Base-by-base conservation (phyloP, 2,329 filamentous ascomycete genomes). In the Colletotrichum lentis region DNA sequence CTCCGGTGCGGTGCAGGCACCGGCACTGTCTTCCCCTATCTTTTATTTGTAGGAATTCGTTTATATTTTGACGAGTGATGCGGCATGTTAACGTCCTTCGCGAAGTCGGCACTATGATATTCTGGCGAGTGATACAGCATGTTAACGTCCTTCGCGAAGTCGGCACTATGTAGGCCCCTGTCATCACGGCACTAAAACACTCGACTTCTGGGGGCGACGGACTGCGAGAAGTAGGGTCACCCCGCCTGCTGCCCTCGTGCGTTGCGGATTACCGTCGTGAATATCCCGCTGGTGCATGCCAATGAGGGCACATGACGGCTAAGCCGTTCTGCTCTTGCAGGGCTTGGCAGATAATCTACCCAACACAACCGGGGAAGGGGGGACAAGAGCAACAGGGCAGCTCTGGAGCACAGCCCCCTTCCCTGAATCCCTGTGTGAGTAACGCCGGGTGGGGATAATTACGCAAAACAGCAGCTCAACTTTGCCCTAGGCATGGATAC, bases 341-440 rank as follows among this genome's bases (percentile, higher is more conserved):
- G 43, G 16, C 62, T 65, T 68, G 66, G 66, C 55, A 59, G 43
- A 54, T 53, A 66, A 65, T 65, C 37, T 60, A 68, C 24, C 24
- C 50, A 65, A 56, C 35, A 56, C 44, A 20, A 24, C 20, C 35
- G 50, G 27, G 37, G 41, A 54, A 31, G n/a, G 35, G 62, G 20
- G 35, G 18, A 27, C 24, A 27, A 35, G n/a, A 31, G 27, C 27
- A 31, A 31, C 2, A 7, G 7, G 8, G 27, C 16, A 31, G 10
- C 18, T 50, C 27, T 49, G 5, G 27, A 47, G 49, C 56, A 56
- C 62, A 68, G 65, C 65, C 55, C 55, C 56, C 66, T 66, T n/a
- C n/a, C n/a, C n/a, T n/a, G n/a, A n/a, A n/a, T 57, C 39, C 53
- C 2, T 37, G 31, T 47, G 56, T 24, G 39, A 18, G 53, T 53